phyloP scores from a whole-genome alignment of 192 early-diverging fungal genomes.

The Mortierella hygrophila region DNA sequence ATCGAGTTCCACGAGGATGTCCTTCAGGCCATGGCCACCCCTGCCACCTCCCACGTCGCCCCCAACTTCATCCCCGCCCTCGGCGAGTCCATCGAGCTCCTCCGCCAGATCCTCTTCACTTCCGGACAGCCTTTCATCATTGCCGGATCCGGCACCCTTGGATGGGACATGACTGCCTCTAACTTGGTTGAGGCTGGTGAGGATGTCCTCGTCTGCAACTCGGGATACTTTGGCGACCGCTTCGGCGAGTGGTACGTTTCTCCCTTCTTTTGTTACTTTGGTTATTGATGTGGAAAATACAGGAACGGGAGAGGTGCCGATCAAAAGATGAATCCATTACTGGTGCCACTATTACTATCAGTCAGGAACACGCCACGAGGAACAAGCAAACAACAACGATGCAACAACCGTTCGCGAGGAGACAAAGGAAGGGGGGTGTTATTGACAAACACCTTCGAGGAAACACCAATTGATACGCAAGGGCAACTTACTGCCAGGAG shows the following conservation, averaged over 20 bases:
- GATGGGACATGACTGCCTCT: constrained; percentile 95
- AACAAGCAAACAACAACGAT: too few relatives aligned
- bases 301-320: neutral
- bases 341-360: too few relatives aligned
- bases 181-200: constrained; percentile 94
- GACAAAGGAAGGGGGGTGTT: too few relatives aligned
- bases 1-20: constrained; percentile 95
- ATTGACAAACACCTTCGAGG: too few relatives aligned
- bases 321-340: neutral
- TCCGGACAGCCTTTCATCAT: constrained; percentile 95
- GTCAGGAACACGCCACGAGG: neutral
- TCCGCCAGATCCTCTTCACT: constrained; percentile 84
- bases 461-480: neutral
- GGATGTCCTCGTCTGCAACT: constrained; percentile 88
- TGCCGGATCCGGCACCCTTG: constrained; percentile 96
- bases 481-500: neutral
- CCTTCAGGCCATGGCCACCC: constrained; percentile 86
- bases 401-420: too few relatives aligned
- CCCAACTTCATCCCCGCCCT: constrained; percentile 90
- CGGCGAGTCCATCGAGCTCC: constrained; percentile 88
- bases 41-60: constrained; percentile 93
- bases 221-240: constrained; percentile 97
- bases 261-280: neutral
- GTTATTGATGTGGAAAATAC: too few relatives aligned
- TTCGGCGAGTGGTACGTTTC: constrained; percentile 86